phyloP scores from a whole-genome alignment of 257 asterid genomes.

The Prunella vulgaris region DNA sequence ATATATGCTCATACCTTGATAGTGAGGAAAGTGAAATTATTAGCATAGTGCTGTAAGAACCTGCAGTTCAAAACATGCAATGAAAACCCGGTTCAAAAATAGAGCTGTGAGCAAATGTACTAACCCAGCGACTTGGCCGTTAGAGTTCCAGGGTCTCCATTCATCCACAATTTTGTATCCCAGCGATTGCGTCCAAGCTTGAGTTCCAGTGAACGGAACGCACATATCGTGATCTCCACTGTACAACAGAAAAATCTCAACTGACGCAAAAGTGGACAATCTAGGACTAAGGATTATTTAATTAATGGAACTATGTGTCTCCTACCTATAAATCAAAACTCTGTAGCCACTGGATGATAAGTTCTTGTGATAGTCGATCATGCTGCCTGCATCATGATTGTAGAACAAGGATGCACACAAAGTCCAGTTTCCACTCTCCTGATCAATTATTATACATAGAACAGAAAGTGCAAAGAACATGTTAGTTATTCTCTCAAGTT shows the following conservation, averaged over 20 bases:
- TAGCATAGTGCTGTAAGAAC: slow-evolving; percentile 38
- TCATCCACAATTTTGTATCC: slow-evolving; percentile 35
- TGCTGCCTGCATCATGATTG: slow-evolving; percentile 46
- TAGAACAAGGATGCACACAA: slow-evolving; percentile 28
- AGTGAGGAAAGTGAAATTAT: slow-evolving; percentile 48
- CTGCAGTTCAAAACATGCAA: slow-evolving; percentile 26
- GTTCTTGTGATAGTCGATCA: slow-evolving; percentile 50
- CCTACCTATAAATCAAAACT: slow-evolving; percentile 52
- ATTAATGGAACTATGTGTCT: no score
- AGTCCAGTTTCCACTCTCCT: slow-evolving; percentile 49
- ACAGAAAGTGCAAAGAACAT: not conserved
- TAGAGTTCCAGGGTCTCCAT: slow-evolving; percentile 54
- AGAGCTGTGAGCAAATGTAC: not conserved
- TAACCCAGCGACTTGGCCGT: slow-evolving; percentile 52
- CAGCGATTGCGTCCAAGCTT: slow-evolving; percentile 54
- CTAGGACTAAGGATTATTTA: not conserved
- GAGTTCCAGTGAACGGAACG: slow-evolving; percentile 53
- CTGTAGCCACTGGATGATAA: slow-evolving; percentile 40
- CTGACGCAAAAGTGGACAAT: not conserved
- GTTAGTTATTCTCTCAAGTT: not conserved
- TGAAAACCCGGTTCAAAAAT: not conserved
- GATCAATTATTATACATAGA: not conserved
- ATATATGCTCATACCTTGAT: slow-evolving; percentile 47
- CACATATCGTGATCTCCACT: slow-evolving; percentile 79
- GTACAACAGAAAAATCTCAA: not conserved